Base-by-base conservation (phyloP, 164 flowering plant genomes). In the Magnolia changhungtana region DNA sequence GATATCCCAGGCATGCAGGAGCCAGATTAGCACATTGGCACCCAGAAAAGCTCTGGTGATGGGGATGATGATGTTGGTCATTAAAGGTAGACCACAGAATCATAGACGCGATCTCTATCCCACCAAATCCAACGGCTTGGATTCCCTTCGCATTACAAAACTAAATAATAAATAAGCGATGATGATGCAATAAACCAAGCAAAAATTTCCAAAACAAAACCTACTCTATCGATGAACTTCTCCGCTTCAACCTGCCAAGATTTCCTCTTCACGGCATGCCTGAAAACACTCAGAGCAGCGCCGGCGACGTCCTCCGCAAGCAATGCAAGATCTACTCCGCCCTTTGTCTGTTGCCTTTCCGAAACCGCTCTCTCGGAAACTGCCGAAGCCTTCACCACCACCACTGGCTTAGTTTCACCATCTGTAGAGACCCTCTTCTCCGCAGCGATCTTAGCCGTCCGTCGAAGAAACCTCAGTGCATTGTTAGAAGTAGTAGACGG, bases 161-260 rank as follows among this genome's bases (percentile, higher is more conserved):
- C 6, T 4, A 59, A 59, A 59, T 13, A 19, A 59, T 13, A 10
- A 59, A 59, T 13, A 59, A 8, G n/a, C 11, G 63, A 13, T 5
- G n/a, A 61, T 16, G n/a, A 63, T 63, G 19, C 21, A 18, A 63
- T 63, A 0, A 27, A 23, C 20, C 16, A 68, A 27, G 24, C 23
- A 27, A 27, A 67, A 24, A 13, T 19, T 10, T 18, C 21, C 2
- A 51, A 8, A 67, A 52, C 8, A 16, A 61, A 16, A 63, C 52
- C 0, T 80, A 94, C 98, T 89, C 67, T 91, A 66, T 91, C 90
- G 20, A 92, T 71, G 76, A 86, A 45, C 84, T 75, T 82, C 82
- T 92, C 88, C 13, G 79, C 72, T n/a, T 83, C 68, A 7, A 76
- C 76, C 67, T 67, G 84, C 88, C 80, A 78, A 0, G 85, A 64